These are phyloP conservation scores for Citrus trifoliata DNA, from an alignment of 345 rosid species.

Conservation along the genomic window DNA sequence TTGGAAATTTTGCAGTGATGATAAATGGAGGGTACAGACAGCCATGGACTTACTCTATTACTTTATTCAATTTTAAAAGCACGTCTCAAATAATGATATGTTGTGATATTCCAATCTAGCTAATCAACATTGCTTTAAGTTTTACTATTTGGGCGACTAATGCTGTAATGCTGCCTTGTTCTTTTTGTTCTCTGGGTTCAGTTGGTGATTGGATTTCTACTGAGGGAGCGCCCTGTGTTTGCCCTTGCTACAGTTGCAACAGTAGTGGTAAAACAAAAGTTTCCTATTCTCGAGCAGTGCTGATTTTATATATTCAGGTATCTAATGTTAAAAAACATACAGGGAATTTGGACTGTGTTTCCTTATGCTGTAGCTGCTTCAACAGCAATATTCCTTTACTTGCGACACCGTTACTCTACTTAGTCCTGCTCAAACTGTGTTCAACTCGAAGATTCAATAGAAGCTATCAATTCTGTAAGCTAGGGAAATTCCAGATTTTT, in stretches of 20 bases:
- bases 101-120: not conserved
- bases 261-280: constrained; percentile 49
- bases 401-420: constrained; percentile 26
- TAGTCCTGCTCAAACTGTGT: constrained; percentile 13
- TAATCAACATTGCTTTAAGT: not conserved
- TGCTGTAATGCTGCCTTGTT: not conserved
- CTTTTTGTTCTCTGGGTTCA: constrained; percentile 29
- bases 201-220: constrained; percentile 68
- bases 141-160: constrained; percentile 2
- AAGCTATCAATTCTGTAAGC: not conserved
- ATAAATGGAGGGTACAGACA: not conserved
- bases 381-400: constrained; percentile 58
- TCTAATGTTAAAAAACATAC: constrained; percentile 16
- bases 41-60: not conserved
- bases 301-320: not conserved
- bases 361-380: constrained; percentile 72
- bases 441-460: not conserved
- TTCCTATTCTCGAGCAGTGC: not conserved
- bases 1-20: not conserved
- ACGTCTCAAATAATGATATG: not conserved
- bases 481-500: not conserved
- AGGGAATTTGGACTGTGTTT: constrained; percentile 85
- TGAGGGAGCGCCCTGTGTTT: constrained; percentile 70
- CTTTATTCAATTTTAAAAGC: not conserved
- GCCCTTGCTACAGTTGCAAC: constrained; percentile 82